Base-by-base conservation (phyloP, 208 protist species). In the Blastocrithidia nonstop region DNA sequence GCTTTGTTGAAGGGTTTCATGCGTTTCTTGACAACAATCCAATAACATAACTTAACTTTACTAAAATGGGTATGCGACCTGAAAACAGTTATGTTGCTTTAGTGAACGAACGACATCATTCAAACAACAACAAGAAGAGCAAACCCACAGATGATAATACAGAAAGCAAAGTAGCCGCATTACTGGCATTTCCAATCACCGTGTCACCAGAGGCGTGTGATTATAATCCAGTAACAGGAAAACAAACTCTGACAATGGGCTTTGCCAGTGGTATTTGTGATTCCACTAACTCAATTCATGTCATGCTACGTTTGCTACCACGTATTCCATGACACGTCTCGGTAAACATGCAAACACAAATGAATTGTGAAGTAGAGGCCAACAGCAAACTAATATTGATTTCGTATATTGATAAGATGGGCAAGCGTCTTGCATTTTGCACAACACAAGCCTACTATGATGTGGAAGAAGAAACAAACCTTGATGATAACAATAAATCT, bases 401-500 rank as follows among this genome's bases (percentile, higher is more conserved):
- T 17, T 75, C 60, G 45, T 57, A 49, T 5, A 69, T 83, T 22
- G 72, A 83, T 39, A 82, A 81, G 54, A 52, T 83, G 19, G 75
- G 80, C 5, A 80, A 76, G 44, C 57, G 70, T n/a, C 35, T 89
- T 21, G 67, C 66, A 25, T 89, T 74, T 50, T 71, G 68, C 54
- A 65, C 64, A 42, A 65, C 74, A 4, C 55, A 80, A 25, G 44
- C 61, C 29, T 59, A 54, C 49, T 21, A 41, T 45, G n/a, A 55
- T 53, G 43, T 28, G 27, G 40, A 16, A 40, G 29, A 52, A 57
- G 11, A 24, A 31, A 26, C 40, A 40, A 5, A 33, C 22, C 4
- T 40, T 58, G 29, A 24, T 45, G 1, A 81, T n/a, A n/a, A n/a
- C n/a, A n/a, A n/a, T n/a, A n/a, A n/a, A n/a, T n/a, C n/a, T n/a